Evolutionary conservation across 805 yeast genomes (phyloP).

Genomic region (Kodamaea nitidulidarum): DNA sequence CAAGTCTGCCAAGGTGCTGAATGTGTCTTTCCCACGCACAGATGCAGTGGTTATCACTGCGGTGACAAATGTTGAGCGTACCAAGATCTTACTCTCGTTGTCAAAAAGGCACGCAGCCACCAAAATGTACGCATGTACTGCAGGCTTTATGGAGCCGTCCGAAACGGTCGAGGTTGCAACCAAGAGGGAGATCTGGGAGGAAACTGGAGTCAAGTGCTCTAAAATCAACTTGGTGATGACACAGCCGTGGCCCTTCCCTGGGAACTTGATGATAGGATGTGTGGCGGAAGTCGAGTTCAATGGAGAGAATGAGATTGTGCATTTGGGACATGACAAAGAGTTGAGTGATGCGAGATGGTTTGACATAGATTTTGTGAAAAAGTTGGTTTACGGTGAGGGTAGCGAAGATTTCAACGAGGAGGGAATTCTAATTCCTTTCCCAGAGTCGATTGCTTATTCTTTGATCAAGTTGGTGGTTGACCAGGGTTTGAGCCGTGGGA

Average conservation of each 20-base stretch:
- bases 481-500: slow-evolving; percentile 12
- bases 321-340: slow-evolving; percentile 82
- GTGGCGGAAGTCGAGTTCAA: slow-evolving; percentile 71
- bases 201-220: slow-evolving; percentile 72
- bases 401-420: slow-evolving; percentile 28
- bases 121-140: slow-evolving; percentile 75
- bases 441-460: slow-evolving; percentile 40
- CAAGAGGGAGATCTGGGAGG: slow-evolving; percentile 90
- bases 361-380: slow-evolving; percentile 47
- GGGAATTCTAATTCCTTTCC: slow-evolving; percentile 40
- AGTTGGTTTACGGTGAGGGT: slow-evolving; percentile 28
- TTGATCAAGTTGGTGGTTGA: slow-evolving; percentile 42
- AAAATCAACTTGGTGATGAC: slow-evolving; percentile 61
- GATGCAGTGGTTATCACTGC: slow-evolving; percentile 88
- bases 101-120: slow-evolving; percentile 54
- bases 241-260: slow-evolving; percentile 99
- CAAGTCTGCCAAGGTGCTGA: slow-evolving; percentile 48
- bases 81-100: slow-evolving; percentile 67
- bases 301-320: slow-evolving; percentile 58
- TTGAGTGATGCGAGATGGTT: slow-evolving; percentile 86
- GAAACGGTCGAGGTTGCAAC: slow-evolving; percentile 90
- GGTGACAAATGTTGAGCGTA: slow-evolving; percentile 56
- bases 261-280: slow-evolving; percentile 91
- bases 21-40: slow-evolving; percentile 86
- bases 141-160: slow-evolving; percentile 95